These are phyloP conservation scores for Plasmodium berghei DNA, from an alignment of 169 alveolate species.

Conservation along the genomic window DNA sequence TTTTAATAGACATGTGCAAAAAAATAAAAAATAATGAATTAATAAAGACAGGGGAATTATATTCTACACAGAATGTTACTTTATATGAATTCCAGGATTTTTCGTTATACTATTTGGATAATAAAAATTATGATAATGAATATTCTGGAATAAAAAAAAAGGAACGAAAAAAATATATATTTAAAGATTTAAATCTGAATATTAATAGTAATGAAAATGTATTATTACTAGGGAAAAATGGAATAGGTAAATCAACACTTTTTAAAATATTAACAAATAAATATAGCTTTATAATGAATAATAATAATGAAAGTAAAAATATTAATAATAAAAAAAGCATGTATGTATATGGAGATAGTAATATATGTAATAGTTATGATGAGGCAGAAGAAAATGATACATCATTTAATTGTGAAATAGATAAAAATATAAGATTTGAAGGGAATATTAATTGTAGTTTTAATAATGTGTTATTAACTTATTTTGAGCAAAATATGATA, in stretches of 20 bases:
- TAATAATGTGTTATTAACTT: constrained; percentile 58
- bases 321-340: constrained; percentile 16
- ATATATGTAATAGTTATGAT: not conserved
- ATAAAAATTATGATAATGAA: too few relatives aligned
- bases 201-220: constrained; percentile 79
- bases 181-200: constrained; percentile 73
- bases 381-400: constrained; percentile 1
- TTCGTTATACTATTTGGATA: constrained; percentile 7
- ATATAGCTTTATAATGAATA: constrained; percentile 25
- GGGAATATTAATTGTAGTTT: constrained; percentile 59
- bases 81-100: constrained; percentile 77
- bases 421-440: constrained; percentile 19
- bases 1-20: constrained; percentile 65
- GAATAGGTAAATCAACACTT: constrained; percentile 84
- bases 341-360: constrained; percentile 56
- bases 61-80: constrained; percentile 52
- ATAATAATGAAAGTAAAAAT: not conserved
- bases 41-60: constrained; percentile 77
- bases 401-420: not conserved
- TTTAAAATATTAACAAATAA: constrained; percentile 76
- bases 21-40: constrained; percentile 70
- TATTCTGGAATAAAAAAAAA: constrained; percentile 22
- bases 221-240: constrained; percentile 82
- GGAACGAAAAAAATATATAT: constrained; percentile 69
- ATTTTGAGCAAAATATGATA: constrained; percentile 74